Evolutionary conservation across 1,284 basidiomycete species (phyloP), one percentile per base, ranked within the genome.

Genomic region (Termitomyces sp.): DNA sequence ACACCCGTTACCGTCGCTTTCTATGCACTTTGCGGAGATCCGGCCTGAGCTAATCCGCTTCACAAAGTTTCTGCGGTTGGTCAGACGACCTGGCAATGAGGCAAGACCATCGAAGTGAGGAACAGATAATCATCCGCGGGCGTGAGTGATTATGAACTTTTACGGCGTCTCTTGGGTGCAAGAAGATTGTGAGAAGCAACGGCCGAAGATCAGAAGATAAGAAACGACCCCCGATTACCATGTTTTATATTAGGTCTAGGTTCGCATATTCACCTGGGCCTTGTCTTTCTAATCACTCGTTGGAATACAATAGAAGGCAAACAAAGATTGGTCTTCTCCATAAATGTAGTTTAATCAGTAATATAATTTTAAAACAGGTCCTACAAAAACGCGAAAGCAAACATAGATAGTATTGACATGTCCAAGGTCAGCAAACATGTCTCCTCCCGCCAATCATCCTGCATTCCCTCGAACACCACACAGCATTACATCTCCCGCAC

Each of bases 381-480:
- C 21, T 24, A 24, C 21, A 24, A 30, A 24, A 26, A 6, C 24
- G 33, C 6, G 14, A 46, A 46, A 46, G 21, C 33, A 35, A 31
- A 35, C 21, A 26, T 26, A 16, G 14, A 35, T 10, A 35, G 31
- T 35, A n/a, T 14, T n/a, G 19, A 14, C 26, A 47, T 30, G 35
- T 46, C 35, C 42, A 34, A 43, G 52, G 21, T 47, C 57, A 52
- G 58, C 78, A 79, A 31, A 68, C 61, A 63, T 84, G 83, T 57
- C 75, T 74, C 64, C 75, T 75, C 34, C 75, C 72, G 31, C 71
- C 76, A 42, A 72, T 69, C 49, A 86, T 61, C 53, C 85, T 73
- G 64, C 86, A 88, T 41, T 79, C 70, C 51, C 86, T 73, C 42
- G 84, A 87, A 60, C 86, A 88, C 84, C 85, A 88, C 66, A 71